Evolutionary conservation across 768 basidiomycete species (phyloP).

Genomic region (Botryobasidium botryosum): DNA sequence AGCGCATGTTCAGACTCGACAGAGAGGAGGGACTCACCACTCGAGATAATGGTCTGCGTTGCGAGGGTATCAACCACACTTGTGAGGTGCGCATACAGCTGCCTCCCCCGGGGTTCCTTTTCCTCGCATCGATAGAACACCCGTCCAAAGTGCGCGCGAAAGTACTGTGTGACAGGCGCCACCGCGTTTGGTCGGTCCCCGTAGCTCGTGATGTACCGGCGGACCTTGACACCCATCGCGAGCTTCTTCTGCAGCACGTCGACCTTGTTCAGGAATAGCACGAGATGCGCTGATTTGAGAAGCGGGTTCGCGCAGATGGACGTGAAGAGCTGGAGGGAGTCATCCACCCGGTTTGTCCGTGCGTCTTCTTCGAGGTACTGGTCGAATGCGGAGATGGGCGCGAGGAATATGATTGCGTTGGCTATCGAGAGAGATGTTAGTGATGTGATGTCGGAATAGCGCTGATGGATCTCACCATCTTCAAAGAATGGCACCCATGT

Average conservation of each 20-base stretch:
- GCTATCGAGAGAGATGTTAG: not conserved
- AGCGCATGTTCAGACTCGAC: no score
- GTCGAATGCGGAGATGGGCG: constrained; percentile 13
- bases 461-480: constrained; percentile 2
- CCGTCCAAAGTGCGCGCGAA: constrained; percentile 9
- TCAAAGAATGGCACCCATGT: constrained; percentile 13
- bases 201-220: constrained; percentile 11
- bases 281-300: constrained; percentile 10
- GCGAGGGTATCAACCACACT: no score
- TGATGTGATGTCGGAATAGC: not conserved
- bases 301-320: constrained; percentile 11
- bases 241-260: constrained; percentile 12
- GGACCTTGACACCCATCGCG: constrained; percentile 9
- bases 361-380: constrained; percentile 12
- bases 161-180: constrained; percentile 9
- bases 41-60: no score
- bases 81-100: no score
- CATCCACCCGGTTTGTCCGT: constrained; percentile 11
- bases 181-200: constrained; percentile 11
- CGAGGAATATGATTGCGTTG: constrained; percentile 13
- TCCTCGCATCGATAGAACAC: no score
- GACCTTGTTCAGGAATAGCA: constrained; percentile 13
- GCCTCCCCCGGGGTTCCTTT: no score
- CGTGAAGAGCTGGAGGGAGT: constrained; percentile 12
- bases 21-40: no score